Base-by-base conservation (phyloP, 2,329 filamentous ascomycete species). In the Cercospora zeina region DNA sequence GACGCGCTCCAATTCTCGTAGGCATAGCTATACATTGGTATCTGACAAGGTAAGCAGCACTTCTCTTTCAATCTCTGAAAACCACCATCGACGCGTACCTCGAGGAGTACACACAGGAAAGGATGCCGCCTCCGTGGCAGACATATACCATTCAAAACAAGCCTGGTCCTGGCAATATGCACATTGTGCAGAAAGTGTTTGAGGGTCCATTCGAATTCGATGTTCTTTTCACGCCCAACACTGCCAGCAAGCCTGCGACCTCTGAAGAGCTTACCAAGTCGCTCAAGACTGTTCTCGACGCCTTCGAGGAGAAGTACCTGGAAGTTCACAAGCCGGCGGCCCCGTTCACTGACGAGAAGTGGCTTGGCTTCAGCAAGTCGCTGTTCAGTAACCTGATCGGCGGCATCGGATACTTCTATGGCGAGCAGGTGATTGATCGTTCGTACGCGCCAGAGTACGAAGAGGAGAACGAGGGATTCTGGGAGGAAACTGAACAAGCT, bases 351-450 rank as follows among this genome's bases (percentile, higher is more conserved):
- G 82, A 84, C 3, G 82, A 85, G 2, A 86, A 90, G 71, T 95
- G 96, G 74, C 81, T 85, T 53, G 83, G 82, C 61, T 97, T 97
- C 75, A 91, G 88, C 66, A 90, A 91, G 75, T 93, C 89, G 66
- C 89, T 99, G 82, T 90, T 99, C 69, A 97, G 93, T 1, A 99
- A 97, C 75, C 81, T 99, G 34, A 83, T 96, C 36, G 95, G 95
- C 60, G 95, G 95, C 51, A 91, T 97, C 69, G 95, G 95, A 8
- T 97, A 96, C 78, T 99, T 99, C 79, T 85, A 96, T 71, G 95
- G 95, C 42, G 84, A 95, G 62, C 89, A 91, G 34, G 79, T 97
- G 21, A 90, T 96, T 57, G 95, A 99, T 74, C 88, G 92, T 37
- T 96, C 93, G 0, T 90, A 93, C 71, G 91, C 91, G n/a, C 80